Evolutionary conservation across 305 asterid genomes (phyloP).

Genomic region (Fraxinus baroniana): DNA sequence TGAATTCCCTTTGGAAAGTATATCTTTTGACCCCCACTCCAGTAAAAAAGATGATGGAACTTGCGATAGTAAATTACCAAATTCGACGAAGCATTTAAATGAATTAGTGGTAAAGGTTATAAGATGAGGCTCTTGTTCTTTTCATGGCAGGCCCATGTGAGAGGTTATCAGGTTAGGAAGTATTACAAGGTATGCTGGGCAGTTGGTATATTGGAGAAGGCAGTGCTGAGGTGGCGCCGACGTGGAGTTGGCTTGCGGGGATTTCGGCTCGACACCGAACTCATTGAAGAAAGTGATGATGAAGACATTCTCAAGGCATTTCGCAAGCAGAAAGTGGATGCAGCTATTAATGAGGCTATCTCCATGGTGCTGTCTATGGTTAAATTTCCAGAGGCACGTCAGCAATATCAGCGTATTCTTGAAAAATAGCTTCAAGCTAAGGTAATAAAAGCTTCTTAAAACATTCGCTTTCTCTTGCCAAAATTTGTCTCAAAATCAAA

Average conservation of each 20-base stretch:
- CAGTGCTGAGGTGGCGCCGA: constrained; percentile 82
- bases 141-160: constrained; percentile 82
- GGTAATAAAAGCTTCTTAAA: constrained; percentile 40
- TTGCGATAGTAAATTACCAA: neutral
- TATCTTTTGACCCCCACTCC: neutral
- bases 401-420: constrained; percentile 82
- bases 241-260: constrained; percentile 87
- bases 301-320: constrained; percentile 81
- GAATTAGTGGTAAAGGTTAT: neutral
- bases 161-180: constrained; percentile 93
- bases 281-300: constrained; percentile 59
- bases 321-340: constrained; percentile 83
- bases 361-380: constrained; percentile 91
- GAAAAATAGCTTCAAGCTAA: constrained; percentile 73
- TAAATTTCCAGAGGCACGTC: constrained; percentile 73
- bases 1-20: neutral
- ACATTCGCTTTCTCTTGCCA: neutral
- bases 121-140: constrained; percentile 11
- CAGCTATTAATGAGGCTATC: constrained; percentile 77
- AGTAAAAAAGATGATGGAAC: neutral
- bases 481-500: neutral
- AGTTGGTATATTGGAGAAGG: constrained; percentile 86
- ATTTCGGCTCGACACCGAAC: constrained; percentile 50
- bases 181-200: constrained; percentile 86
- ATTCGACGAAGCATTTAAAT: neutral